Evolutionary conservation across 2,329 filamentous ascomycete genomes (phyloP).

Genomic region (Ustulina deusta): DNA sequence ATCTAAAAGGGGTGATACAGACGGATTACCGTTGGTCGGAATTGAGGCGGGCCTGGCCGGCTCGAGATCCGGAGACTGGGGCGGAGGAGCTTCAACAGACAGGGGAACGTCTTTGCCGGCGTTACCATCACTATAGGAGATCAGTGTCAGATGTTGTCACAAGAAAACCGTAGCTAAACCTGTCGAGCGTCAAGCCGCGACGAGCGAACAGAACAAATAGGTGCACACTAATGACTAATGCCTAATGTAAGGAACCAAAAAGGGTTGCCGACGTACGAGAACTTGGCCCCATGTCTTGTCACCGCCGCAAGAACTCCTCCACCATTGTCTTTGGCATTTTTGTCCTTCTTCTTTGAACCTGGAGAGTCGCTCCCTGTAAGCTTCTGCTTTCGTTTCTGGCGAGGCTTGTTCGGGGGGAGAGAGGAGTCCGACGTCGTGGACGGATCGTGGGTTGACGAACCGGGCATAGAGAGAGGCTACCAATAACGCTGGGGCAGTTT

Average conservation of each 20-base stretch:
- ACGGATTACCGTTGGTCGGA: conserved; percentile 46
- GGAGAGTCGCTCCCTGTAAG: conserved; percentile 49
- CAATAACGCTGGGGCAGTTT: conserved; percentile 49
- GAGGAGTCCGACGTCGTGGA: conserved; percentile 48
- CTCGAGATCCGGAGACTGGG: conserved; percentile 49
- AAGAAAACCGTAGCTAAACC: not conserved
- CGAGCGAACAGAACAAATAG: conserved; percentile 26
- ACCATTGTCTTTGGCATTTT: conserved; percentile 53
- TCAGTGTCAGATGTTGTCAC: conserved; percentile 35
- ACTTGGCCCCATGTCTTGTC: conserved; percentile 53
- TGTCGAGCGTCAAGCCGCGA: conserved; percentile 9
- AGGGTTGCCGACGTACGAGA: conserved; percentile 47
- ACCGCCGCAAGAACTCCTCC: conserved; percentile 53
- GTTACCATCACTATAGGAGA: conserved; percentile 39
- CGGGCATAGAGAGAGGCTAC: conserved; percentile 52
- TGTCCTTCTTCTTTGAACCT: conserved; percentile 54
- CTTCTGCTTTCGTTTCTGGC: conserved; percentile 49
- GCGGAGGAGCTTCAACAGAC: conserved; percentile 46
- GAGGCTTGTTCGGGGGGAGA: conserved; percentile 46
- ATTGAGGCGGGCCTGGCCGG: conserved; percentile 49
- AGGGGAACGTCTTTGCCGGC: conserved; percentile 44
- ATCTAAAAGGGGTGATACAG: conserved; percentile 49
- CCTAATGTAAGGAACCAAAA: conserved; percentile 18
- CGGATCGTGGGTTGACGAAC: conserved; percentile 52
- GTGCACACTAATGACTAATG: conserved; percentile 24